A percentile compares a stretch with the other conserved stretches of the same genome.
phyloP scores from a whole-genome alignment of 169 alveolate genomes.

The Plasmodium relictum region DNA sequence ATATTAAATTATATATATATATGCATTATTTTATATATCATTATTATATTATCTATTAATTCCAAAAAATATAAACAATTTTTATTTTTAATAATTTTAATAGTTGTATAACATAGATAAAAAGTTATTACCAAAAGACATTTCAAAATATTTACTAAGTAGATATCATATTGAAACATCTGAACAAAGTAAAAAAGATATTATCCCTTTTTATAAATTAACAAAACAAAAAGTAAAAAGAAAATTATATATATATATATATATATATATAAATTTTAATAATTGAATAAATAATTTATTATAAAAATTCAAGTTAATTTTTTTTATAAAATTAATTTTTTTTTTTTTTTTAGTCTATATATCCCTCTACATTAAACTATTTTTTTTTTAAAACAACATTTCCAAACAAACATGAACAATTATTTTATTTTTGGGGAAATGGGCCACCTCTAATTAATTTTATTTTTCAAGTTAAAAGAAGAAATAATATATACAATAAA shows the following conservation, averaged over 20 bases:
- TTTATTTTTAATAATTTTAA: background rate
- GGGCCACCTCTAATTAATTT: slow-evolving; percentile 84
- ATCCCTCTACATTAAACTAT: slow-evolving; percentile 65
- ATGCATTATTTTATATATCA: too few relatives aligned
- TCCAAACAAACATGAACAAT: slow-evolving; percentile 88
- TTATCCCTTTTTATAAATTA: slow-evolving; percentile 82
- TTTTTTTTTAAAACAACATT: slow-evolving; percentile 82
- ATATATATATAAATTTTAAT: background rate
- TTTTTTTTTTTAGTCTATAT: slow-evolving; percentile 52
- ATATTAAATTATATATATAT: background rate
- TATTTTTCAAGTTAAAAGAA: slow-evolving; percentile 74
- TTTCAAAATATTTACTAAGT: slow-evolving; percentile 77
- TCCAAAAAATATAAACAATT: background rate
- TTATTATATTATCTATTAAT: too few relatives aligned
- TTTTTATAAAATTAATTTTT: background rate
- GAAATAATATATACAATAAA: background rate
- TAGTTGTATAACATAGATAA: slow-evolving; percentile 74
- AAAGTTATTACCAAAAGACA: slow-evolving; percentile 76
- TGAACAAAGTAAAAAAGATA: slow-evolving; percentile 59
- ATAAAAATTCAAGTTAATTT: background rate
- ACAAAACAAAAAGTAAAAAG: slow-evolving; percentile 80
- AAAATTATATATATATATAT: background rate
- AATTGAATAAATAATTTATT: slow-evolving; percentile 11
- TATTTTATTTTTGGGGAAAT: slow-evolving; percentile 87
- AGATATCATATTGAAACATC: slow-evolving; percentile 78